These are phyloP conservation scores for Cryptococcus sp. DNA, from an alignment of 1,284 basidiomycete species.

Conservation along the genomic window DNA sequence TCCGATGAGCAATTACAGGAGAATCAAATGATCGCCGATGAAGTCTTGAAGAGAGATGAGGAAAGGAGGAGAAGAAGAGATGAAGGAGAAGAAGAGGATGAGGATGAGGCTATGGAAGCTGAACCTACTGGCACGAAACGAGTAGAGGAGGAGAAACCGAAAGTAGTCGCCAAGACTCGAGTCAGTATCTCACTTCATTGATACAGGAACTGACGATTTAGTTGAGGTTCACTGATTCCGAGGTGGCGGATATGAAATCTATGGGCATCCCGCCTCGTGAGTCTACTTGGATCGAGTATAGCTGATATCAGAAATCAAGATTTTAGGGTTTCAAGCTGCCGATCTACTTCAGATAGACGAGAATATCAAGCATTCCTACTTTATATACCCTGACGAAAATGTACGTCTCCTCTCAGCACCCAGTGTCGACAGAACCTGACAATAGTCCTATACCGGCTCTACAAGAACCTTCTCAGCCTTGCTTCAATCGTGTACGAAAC, in stretches of 20 bases:
- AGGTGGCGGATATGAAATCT: constrained; percentile 74
- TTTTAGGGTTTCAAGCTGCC: constrained; percentile 87
- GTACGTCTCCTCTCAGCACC: constrained; percentile 49
- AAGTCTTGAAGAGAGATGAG: constrained; percentile 21
- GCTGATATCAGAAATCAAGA: constrained; percentile 57
- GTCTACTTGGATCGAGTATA: constrained; percentile 16
- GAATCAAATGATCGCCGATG: constrained; percentile 25
- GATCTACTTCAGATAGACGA: constrained; percentile 71
- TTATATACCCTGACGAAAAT: constrained; percentile 88
- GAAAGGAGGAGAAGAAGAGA: constrained; percentile 17
- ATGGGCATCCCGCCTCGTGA: constrained; percentile 69
- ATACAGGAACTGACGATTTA: constrained; percentile 32
- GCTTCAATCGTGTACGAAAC: constrained; percentile 74
- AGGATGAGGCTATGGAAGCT: constrained; percentile 51
- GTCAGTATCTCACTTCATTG: constrained; percentile 28
- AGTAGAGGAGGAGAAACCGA: constrained; percentile 15
- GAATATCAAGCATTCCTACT: constrained; percentile 84
- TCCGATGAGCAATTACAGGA: constrained; percentile 17
- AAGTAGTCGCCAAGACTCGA: constrained; percentile 39
- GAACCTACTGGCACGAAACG: constrained; percentile 10
- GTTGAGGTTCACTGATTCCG: constrained; percentile 81
- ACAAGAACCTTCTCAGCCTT: constrained; percentile 87
- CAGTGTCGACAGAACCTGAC: not conserved
- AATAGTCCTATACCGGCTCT: constrained; percentile 72
- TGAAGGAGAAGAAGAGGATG: constrained; percentile 42